phyloP scores from a whole-genome alignment of 192 early-diverging fungal genomes.

The Coemansia sp. region DNA sequence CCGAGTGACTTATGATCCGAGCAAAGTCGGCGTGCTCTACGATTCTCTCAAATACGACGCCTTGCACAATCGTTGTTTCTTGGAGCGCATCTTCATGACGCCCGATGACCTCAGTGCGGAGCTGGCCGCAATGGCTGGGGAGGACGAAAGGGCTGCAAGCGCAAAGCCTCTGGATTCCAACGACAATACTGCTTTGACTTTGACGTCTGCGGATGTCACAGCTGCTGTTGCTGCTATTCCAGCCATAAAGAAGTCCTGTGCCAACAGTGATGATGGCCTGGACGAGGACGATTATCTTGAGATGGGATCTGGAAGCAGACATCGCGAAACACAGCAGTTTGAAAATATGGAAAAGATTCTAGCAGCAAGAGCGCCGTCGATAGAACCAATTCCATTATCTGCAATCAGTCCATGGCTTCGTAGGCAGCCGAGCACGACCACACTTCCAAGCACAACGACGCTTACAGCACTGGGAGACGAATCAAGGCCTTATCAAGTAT shows the following conservation, averaged over 20 bases:
- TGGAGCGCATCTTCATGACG: constrained; percentile 69
- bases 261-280: background rate
- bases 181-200: background rate
- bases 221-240: background rate
- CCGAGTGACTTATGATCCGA: constrained; percentile 66
- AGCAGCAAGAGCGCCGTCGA: no score
- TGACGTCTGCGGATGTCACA: background rate
- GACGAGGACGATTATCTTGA: constrained; percentile 23
- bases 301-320: background rate
- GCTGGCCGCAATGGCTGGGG: background rate
- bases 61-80: constrained; percentile 89
- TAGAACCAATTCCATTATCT: background rate
- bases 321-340: background rate
- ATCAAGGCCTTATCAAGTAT: background rate
- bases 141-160: background rate
- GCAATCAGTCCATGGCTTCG: background rate
- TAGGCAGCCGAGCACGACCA: background rate
- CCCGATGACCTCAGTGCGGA: constrained; percentile 24
- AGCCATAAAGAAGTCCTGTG: background rate
- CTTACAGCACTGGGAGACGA: background rate
- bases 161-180: background rate
- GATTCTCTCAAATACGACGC: constrained; percentile 97
- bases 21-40: constrained; percentile 89
- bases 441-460: constrained; percentile 3
- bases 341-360: background rate